Conservation (phyloP, 306 rosid species). For the Senna tora region DNA sequence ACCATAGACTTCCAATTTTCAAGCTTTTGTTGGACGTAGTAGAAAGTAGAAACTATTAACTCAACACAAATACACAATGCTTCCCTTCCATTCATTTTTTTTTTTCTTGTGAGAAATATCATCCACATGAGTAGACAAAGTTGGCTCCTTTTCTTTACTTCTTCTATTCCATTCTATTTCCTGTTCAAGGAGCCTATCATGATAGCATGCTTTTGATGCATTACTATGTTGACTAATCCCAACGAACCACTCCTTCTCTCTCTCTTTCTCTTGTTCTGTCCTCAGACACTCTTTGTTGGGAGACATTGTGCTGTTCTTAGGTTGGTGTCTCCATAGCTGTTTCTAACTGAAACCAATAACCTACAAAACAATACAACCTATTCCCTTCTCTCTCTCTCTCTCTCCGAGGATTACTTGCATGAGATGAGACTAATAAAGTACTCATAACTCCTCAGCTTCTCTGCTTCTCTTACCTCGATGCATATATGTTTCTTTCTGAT, state of each 20-base stretch:
- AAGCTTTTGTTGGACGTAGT: too few species aligned
- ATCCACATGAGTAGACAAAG: too few species aligned
- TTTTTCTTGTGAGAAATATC: too few species aligned
- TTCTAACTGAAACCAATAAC: constrained; percentile 24
- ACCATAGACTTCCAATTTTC: too few species aligned
- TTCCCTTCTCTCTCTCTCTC: constrained; percentile 37
- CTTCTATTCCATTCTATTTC: constrained; percentile 27
- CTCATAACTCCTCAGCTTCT: constrained; percentile 40
- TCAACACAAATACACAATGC: too few species aligned
- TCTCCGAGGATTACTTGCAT: constrained; percentile 58
- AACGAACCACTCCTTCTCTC: constrained; percentile 51
- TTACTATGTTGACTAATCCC: constrained; percentile 92
- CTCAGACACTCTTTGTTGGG: constrained; percentile 41
- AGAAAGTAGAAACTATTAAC: too few species aligned
- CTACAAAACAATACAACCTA: constrained; percentile 9
- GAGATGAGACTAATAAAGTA: constrained; percentile 55
- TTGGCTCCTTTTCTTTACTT: background rate
- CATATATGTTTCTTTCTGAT: constrained; percentile 23
- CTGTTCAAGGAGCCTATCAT: constrained; percentile 58
- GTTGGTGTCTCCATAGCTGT: constrained; percentile 48
- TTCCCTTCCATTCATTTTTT: too few species aligned
- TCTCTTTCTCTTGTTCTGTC: constrained; percentile 42
- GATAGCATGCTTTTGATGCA: constrained; percentile 76
- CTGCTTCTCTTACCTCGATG: constrained; percentile 35
- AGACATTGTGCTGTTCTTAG: constrained; percentile 44